Evolutionary conservation across 495 filamentous ascomycete genomes (phyloP).

Genomic region (Podospora fimiseda): DNA sequence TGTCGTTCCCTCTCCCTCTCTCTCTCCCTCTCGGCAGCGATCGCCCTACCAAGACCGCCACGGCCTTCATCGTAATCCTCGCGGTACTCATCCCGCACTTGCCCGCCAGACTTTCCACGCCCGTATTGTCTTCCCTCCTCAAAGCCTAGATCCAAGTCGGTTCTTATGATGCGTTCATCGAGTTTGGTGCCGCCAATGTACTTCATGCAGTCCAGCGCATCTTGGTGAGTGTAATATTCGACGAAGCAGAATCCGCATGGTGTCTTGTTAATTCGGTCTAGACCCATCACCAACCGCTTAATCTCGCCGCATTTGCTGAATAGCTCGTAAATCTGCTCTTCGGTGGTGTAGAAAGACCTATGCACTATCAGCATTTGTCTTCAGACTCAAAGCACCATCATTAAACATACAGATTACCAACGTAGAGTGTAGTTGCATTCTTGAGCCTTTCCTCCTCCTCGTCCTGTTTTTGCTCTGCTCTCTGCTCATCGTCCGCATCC

Average conservation of each 20-base stretch:
- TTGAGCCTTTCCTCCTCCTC: conserved; percentile 67
- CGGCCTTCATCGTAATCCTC: conserved; percentile 93
- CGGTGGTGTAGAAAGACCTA: conserved; percentile 99
- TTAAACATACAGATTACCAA: conserved; percentile 79
- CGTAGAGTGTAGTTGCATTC: conserved; percentile 90
- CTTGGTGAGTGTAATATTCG: conserved; percentile 96
- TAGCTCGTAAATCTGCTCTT: conserved; percentile 97
- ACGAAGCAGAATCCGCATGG: conserved; percentile 99
- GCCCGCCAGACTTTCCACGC: conserved; percentile 81
- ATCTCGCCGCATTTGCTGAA: conserved; percentile 97
- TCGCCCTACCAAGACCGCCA: conserved; percentile 65
- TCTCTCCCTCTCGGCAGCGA: conserved; percentile 57
- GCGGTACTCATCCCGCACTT: conserved; percentile 95
- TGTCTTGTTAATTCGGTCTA: conserved; percentile 94
- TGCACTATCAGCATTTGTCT: neutral
- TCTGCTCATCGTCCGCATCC: conserved; percentile 46
- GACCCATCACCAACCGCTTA: conserved; percentile 96
- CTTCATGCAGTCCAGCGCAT: conserved; percentile 95
- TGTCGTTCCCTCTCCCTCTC: conserved; percentile 40
- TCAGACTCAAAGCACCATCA: neutral
- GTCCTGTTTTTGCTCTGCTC: conserved; percentile 41
- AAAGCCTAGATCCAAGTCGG: conserved; percentile 95
- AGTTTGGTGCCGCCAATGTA: conserved; percentile 98
- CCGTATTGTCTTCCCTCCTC: conserved; percentile 94
- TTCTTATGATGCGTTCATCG: conserved; percentile 91